phyloP scores from a whole-genome alignment of 1,284 basidiomycete genomes.

The Athelia psychrophila region DNA sequence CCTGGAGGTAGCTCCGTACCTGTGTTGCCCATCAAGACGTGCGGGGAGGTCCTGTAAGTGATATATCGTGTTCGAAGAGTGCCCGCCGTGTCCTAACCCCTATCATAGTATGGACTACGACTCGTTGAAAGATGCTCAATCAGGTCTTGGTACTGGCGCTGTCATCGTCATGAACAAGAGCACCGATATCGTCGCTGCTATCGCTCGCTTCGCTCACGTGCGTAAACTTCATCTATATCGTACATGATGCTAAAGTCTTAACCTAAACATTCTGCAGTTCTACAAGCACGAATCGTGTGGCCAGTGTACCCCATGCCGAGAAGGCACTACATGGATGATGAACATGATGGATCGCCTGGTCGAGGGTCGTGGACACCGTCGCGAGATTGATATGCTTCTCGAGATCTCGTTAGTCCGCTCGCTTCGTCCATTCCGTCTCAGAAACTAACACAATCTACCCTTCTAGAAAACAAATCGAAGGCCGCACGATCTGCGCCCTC shows the following conservation, averaged over 20 bases:
- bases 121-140: constrained; percentile 93
- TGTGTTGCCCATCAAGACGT: constrained; percentile 82
- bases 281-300: constrained; percentile 99
- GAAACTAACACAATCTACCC: not conserved
- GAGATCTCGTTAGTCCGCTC: constrained; percentile 71
- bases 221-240: constrained; percentile 21
- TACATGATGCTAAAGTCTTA: not conserved
- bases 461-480: constrained; percentile 90
- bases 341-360: constrained; percentile 97
- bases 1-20: constrained; percentile 96
- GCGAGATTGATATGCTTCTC: constrained; percentile 97
- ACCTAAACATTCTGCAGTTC: constrained; percentile 46
- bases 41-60: constrained; percentile 81
- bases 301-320: constrained; percentile 96
- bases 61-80: not conserved
- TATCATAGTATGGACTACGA: constrained; percentile 93
- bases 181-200: constrained; percentile 91
- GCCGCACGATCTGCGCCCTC: constrained; percentile 92
- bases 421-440: no score
- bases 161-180: constrained; percentile 99
- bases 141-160: constrained; percentile 94
- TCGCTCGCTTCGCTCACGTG: constrained; percentile 88
- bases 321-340: constrained; percentile 98
- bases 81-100: constrained; percentile 4
- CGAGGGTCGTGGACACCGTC: constrained; percentile 84